Evolutionary conservation across 345 rosid species (phyloP).

Genomic region (Arabidopsis arenosa): DNA sequence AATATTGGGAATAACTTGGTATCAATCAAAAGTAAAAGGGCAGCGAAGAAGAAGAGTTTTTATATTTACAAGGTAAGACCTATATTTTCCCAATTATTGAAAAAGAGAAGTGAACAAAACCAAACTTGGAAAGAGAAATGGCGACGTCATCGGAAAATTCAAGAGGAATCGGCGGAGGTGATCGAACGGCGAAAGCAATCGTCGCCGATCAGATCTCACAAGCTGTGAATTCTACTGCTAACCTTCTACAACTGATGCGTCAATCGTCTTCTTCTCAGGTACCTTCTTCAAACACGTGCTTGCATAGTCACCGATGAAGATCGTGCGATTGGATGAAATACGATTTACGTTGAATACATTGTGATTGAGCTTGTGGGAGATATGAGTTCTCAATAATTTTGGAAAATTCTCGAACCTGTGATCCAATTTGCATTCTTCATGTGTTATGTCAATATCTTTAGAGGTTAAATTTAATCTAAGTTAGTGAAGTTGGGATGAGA

Average conservation of each 20-base stretch:
- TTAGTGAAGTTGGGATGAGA: not conserved
- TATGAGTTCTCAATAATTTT: not conserved
- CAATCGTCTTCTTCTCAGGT: constrained; percentile 86
- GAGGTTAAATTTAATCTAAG: not conserved
- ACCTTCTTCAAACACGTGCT: not conserved
- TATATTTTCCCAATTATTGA: constrained; percentile 8
- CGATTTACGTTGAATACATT: not conserved
- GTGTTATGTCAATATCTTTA: not conserved
- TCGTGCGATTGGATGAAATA: constrained; percentile 13
- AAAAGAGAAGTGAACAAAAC: constrained; percentile 4
- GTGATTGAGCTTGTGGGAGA: too few relatives aligned
- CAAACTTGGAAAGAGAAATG: not conserved
- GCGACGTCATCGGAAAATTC: constrained; percentile 38
- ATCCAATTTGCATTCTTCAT: not conserved
- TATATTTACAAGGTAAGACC: constrained; percentile 16
- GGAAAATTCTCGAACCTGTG: not conserved
- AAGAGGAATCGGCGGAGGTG: constrained; percentile 52
- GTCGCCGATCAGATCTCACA: constrained; percentile 84
- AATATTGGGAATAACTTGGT: not conserved
- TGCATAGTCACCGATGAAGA: not conserved
- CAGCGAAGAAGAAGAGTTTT: not conserved
- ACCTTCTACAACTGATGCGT: constrained; percentile 83
- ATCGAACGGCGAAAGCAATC: constrained; percentile 66
- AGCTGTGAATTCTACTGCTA: constrained; percentile 79
- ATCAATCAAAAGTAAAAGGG: not conserved